Evolutionary conservation across 192 early-diverging fungal species (phyloP), one percentile per base, ranked within the genome.

Genomic region (Gonapodya prolifera): DNA sequence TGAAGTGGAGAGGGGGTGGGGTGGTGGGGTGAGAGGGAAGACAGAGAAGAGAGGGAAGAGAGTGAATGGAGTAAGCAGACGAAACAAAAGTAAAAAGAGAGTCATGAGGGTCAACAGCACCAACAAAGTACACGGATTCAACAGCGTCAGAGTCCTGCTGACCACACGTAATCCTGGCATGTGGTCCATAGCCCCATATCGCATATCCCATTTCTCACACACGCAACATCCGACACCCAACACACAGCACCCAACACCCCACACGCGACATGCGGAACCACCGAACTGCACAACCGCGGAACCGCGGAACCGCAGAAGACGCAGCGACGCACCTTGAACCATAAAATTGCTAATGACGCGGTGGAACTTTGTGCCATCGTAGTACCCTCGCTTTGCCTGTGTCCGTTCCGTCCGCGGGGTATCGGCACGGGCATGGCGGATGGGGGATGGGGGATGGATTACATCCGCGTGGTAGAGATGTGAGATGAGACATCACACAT

Each of bases 261-360:
- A n/a, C n/a, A n/a, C n/a, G n/a, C n/a, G n/a, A n/a, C n/a, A n/a
- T n/a, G n/a, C n/a, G n/a, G n/a, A n/a, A n/a, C n/a, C n/a, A n/a
- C n/a, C n/a, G n/a, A n/a, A n/a, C n/a, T n/a, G n/a, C 45, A 61
- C 8, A 23, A 23, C 23, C 45, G 23, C 45, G 8, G 45, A 61
- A 61, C 8, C 23, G 23, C 8, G 45, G 45, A 8, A 61, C 45
- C 45, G 45, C 45, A 16, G 45, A n/a, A n/a, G n/a, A n/a, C 45
- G 45, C 23, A 61, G 8, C 45, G 8, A 23, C 45, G 8, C 23
- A 61, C 45, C 96, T 87, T 99, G 97, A 34, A 99, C 89, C 94
- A 99, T 96, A 82, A 98, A 99, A 82, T 98, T 92, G 89, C 88
- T 76, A 80, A 93, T 92, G 77, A 94, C 82, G 35, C 92, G 82